Evolutionary conservation across 768 basidiomycete genomes (phyloP).

Genomic region (Russula abietina): DNA sequence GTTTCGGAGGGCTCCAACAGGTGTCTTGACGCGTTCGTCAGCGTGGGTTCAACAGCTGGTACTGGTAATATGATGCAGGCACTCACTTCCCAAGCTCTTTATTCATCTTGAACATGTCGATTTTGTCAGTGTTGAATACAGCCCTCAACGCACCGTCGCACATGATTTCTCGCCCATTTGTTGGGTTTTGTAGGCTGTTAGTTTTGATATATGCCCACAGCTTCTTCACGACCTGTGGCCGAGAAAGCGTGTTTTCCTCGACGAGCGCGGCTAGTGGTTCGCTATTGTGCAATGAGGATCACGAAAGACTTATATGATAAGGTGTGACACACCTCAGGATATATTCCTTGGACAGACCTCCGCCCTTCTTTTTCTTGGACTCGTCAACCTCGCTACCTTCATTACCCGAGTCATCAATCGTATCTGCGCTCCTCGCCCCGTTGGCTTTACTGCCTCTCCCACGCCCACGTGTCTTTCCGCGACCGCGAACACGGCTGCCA

Average conservation of each 20-base stretch:
- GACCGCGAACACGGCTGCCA: slow-evolving; percentile 22
- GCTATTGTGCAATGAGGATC: slow-evolving; percentile 37
- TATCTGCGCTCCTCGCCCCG: slow-evolving; percentile 33
- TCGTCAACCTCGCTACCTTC: slow-evolving; percentile 32
- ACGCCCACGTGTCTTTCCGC: slow-evolving; percentile 21
- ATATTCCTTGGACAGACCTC: slow-evolving; percentile 75
- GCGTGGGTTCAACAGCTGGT: background rate
- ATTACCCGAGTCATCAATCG: slow-evolving; percentile 33
- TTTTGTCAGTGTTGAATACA: slow-evolving; percentile 73
- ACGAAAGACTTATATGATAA: slow-evolving; percentile 8
- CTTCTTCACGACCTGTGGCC: slow-evolving; percentile 86
- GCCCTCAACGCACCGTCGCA: slow-evolving; percentile 70
- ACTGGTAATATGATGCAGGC: background rate
- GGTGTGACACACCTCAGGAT: slow-evolving; percentile 50
- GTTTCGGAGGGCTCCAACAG: slow-evolving; percentile 22
- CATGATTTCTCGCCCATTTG: slow-evolving; percentile 75
- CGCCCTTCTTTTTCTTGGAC: slow-evolving; percentile 44
- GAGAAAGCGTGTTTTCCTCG: slow-evolving; percentile 62
- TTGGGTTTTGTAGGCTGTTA: slow-evolving; percentile 77
- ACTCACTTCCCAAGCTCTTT: slow-evolving; percentile 74
- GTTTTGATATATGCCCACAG: slow-evolving; percentile 87
- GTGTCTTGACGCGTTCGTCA: slow-evolving; percentile 15
- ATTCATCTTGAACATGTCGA: slow-evolving; percentile 96
- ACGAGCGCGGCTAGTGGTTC: slow-evolving; percentile 67
- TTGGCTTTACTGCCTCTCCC: slow-evolving; percentile 27